Evolutionary conservation across 306 rosid genomes (phyloP).

Genomic region (Malus domestica): DNA sequence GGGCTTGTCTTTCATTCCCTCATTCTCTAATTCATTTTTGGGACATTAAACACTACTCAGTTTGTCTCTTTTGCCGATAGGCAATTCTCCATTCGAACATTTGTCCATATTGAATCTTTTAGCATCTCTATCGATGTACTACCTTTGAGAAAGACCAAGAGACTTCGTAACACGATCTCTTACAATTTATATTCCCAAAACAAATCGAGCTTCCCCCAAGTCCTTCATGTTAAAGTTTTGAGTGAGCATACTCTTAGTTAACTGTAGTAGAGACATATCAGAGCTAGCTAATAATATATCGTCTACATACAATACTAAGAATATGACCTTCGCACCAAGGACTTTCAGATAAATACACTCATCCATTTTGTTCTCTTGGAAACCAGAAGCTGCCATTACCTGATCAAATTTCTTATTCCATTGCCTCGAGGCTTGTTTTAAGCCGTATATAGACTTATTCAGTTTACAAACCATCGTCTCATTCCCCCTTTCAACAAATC

Average conservation of each 20-base stretch:
- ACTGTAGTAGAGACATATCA: not conserved
- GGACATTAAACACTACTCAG: not conserved
- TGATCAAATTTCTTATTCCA: not conserved
- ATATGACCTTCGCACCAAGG: accelerated
- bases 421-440: not conserved
- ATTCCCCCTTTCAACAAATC: no score
- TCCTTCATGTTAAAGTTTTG: not conserved
- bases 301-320: not conserved
- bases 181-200: not conserved
- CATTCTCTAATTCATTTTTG: not conserved
- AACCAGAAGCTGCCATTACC: not conserved
- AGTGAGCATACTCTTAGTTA: not conserved
- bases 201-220: not conserved
- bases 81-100: not conserved
- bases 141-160: no score
- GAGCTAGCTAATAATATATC: not conserved
- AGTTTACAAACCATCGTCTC: not conserved
- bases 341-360: not conserved
- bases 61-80: not conserved
- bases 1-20: not conserved
- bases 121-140: no score
- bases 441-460: not conserved
- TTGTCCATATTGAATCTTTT: not conserved
- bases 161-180: not conserved
- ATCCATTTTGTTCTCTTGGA: not conserved